Percentiles rank a stretch among this genome's conserved stretches.
Conservation (phyloP, 2,329 filamentous ascomycete species). For the Trichophyton rubrum region DNA sequence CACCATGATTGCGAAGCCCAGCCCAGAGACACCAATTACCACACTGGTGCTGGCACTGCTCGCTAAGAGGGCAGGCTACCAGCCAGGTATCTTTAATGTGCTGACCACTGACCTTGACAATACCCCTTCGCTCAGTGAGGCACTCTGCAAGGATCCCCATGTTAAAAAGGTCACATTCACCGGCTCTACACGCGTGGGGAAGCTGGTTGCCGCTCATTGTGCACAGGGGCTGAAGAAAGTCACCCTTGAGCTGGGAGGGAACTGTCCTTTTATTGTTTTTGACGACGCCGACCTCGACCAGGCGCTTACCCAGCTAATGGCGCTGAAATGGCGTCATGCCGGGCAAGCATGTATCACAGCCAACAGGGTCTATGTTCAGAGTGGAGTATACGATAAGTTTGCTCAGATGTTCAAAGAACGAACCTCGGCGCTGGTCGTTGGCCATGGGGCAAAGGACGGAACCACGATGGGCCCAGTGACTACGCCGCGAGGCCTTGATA, state of each 20-base stretch:
- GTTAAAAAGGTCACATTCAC: constrained; percentile 27
- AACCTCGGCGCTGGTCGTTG: constrained; percentile 43
- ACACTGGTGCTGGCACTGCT: constrained; percentile 23
- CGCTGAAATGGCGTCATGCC: constrained; percentile 24
- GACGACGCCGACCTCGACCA: constrained; percentile 30
- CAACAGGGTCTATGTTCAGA: constrained; percentile 28
- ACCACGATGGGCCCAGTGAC: constrained; percentile 51
- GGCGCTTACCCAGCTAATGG: constrained; percentile 21
- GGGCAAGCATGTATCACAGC: constrained; percentile 29
- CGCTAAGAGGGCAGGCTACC: constrained; percentile 25
- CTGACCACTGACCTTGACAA: constrained; percentile 24
- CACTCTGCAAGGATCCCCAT: constrained; percentile 21
- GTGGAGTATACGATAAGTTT: constrained; percentile 38
- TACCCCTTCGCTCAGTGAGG: constrained; percentile 22
- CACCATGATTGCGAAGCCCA: constrained; percentile 28
- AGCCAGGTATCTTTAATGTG: constrained; percentile 25
- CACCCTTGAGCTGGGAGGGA: constrained; percentile 35
- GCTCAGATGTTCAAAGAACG: constrained; percentile 42
- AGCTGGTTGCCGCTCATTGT: constrained; percentile 24
- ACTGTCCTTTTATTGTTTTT: constrained; percentile 31
- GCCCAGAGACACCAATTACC: constrained; percentile 26
- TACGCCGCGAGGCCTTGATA: constrained; percentile 43
- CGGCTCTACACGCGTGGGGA: constrained; percentile 24
- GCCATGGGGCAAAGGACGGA: constrained; percentile 43
- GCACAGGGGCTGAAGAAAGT: constrained; percentile 30